Evolutionary conservation across 2,329 filamentous ascomycete genomes (phyloP).

Genomic region (Monilinia aucupariae): DNA sequence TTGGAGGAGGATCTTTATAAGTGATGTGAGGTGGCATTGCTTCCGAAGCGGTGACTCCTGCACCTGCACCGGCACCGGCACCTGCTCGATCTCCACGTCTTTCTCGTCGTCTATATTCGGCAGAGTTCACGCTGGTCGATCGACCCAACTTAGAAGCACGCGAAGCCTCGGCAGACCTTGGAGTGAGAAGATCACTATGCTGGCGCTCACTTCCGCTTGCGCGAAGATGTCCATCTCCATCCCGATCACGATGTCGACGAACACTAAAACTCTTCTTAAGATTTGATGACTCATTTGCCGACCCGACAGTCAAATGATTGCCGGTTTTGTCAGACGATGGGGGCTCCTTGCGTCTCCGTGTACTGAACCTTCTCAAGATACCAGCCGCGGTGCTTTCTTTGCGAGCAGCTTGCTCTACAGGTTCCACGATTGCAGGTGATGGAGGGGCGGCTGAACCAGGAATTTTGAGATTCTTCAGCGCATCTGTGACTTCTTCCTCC

Average conservation of each 20-base stretch:
- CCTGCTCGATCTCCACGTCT: conserved; percentile 39
- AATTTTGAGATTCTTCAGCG: conserved; percentile 60
- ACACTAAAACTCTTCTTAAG: conserved; percentile 89
- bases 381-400: conserved; percentile 86
- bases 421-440: conserved; percentile 47
- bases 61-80: conserved; percentile 46
- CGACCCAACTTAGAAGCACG: conserved; percentile 67
- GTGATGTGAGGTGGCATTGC: conserved; percentile 45
- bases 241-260: conserved; percentile 51
- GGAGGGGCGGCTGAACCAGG: conserved; percentile 43
- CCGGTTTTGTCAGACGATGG: conserved; percentile 45
- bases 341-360: conserved; percentile 66
- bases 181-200: conserved; percentile 66
- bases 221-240: conserved; percentile 42
- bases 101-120: conserved; percentile 66
- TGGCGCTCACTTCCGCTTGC: conserved; percentile 63
- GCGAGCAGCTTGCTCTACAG: conserved; percentile 59
- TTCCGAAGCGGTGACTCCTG: conserved; percentile 46
- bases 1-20: conserved; percentile 61
- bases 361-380: conserved; percentile 84
- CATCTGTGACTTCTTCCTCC: conserved; percentile 80
- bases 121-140: conserved; percentile 88
- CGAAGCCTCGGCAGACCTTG: conserved; percentile 54
- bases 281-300: conserved; percentile 61
- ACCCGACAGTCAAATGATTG: conserved; percentile 72